phyloP scores from a whole-genome alignment of 192 early-diverging fungal genomes.

The Coemansia sp. region DNA sequence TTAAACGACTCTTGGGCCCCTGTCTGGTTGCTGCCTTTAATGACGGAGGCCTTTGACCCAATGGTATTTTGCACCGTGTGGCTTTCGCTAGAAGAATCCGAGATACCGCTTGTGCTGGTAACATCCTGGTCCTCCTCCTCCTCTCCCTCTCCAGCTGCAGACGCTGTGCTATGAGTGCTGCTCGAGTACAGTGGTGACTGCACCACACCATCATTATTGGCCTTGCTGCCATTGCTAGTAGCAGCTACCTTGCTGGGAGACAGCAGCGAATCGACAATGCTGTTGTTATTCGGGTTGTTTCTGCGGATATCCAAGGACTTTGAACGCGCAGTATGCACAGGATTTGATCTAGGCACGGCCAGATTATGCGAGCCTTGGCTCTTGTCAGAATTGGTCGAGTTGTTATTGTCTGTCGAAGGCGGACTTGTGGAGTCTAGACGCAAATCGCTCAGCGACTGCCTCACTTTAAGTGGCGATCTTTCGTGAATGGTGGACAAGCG shows the following conservation, averaged over 20 bases:
- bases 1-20: background rate
- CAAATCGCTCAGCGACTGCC: conserved; percentile 31
- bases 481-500: conserved; percentile 10
- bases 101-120: conserved; percentile 1
- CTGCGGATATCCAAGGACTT: conserved; percentile 18
- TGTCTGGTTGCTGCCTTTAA: background rate
- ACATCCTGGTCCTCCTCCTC: background rate
- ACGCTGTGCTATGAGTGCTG: conserved; percentile 2
- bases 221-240: background rate
- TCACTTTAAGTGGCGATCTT: conserved; percentile 12
- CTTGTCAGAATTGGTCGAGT: background rate
- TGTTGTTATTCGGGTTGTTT: background rate
- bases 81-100: conserved; percentile 3
- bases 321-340: conserved; percentile 12
- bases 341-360: background rate
- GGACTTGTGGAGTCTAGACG: conserved; percentile 10
- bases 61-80: conserved; percentile 3
- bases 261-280: background rate
- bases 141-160: background rate
- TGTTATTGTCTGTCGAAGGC: background rate
- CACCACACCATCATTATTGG: background rate
- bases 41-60: background rate
- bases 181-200: background rate
- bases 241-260: background rate
- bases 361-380: background rate